Percentiles rank a stretch among this genome's conserved stretches.
Conservation (phyloP, 495 filamentous ascomycete species). For the Bombardia bombarda region DNA sequence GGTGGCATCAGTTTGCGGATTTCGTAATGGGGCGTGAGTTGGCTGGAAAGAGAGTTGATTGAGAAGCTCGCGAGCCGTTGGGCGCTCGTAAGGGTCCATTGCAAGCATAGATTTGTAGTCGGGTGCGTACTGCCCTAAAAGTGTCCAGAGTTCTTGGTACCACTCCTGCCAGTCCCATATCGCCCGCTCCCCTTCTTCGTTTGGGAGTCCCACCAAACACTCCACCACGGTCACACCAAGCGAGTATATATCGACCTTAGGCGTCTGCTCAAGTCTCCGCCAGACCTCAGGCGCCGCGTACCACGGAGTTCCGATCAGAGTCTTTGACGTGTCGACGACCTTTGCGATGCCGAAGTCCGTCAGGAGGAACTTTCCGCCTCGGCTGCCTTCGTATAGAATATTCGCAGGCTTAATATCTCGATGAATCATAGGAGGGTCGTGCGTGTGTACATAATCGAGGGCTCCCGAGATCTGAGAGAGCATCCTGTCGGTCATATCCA, state of each 20-base stretch:
- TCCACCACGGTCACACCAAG: slow-evolving; percentile 10
- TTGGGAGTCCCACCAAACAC: slow-evolving; percentile 7
- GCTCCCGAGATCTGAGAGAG: slow-evolving; percentile 11
- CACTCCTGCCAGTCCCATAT: slow-evolving; percentile 1
- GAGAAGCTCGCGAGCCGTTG: slow-evolving; percentile 14
- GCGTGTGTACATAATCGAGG: slow-evolving; percentile 12
- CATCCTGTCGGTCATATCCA: slow-evolving; percentile 8
- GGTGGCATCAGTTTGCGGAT: slow-evolving; percentile 8
- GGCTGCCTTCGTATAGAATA: slow-evolving; percentile 7
- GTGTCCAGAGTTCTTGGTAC: slow-evolving; percentile 7
- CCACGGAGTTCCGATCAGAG: slow-evolving; percentile 10
- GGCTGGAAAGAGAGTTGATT: not conserved
- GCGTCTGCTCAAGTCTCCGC: slow-evolving; percentile 6
- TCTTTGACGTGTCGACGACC: slow-evolving; percentile 11
- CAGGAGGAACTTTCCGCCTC: slow-evolving; percentile 13
- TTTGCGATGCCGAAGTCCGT: slow-evolving; percentile 18
- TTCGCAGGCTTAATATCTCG: slow-evolving; percentile 13
- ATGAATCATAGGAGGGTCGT: slow-evolving; percentile 14
- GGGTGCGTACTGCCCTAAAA: slow-evolving; percentile 5
- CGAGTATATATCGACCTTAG: slow-evolving; percentile 9
- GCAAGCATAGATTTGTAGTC: not conserved
- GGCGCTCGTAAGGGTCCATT: slow-evolving; percentile 10
- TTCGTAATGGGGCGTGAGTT: not conserved
- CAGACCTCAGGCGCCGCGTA: slow-evolving; percentile 10
- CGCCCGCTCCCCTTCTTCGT: not conserved